Base-by-base conservation (phyloP, 2,329 filamentous ascomycete genomes). In the Claviceps citrina region DNA sequence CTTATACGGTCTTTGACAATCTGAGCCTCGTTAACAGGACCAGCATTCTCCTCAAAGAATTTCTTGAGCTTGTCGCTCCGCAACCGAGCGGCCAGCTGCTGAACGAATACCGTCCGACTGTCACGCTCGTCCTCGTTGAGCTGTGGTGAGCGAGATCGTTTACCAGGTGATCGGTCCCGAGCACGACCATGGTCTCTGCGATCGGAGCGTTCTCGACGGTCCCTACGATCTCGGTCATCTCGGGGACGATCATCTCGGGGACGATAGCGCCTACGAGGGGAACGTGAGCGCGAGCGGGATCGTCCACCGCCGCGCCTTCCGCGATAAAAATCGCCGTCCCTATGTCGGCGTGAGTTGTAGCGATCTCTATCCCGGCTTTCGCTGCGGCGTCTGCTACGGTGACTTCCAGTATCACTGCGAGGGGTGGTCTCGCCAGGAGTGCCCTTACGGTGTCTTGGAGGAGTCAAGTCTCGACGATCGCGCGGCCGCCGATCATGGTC, bases 1-100 rank as follows among this genome's bases (percentile, higher is more conserved):
- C 86, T 95, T 47, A 98, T 87, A 46, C 91, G 77, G 54, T 98
- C 91, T 64, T 96, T 96, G 39, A 98, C 91, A 54, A 98, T 98
- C 66, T 96, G 91, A 38, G 91, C 91, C 60, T 96, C 91, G 53
- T 91, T 93, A 41, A 98, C 91, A 30, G 84, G 79, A 47, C 91
- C 91, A 52, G 91, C 82, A 63, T 89, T 87, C 60, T 94, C 85
- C 60, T 94, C 85, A 56, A 98, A 98, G 61, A 98, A 98, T 46
- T 79, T 75, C 60, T 93, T 89, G 47, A 98, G 71, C 61, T 96
- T 86, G 55, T 85, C 86, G 41, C 84, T 94, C 51, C 89, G 80
- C 48, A 96, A 73, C 55, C 91, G 84, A 50, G 87, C 87, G 50
- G 91, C 91, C 56, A 98, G 81, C 64, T 98, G 91, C 68, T 98